Conservation (phyloP, 371 early-diverging fungal species). For the Dichotomocladium elegans region DNA sequence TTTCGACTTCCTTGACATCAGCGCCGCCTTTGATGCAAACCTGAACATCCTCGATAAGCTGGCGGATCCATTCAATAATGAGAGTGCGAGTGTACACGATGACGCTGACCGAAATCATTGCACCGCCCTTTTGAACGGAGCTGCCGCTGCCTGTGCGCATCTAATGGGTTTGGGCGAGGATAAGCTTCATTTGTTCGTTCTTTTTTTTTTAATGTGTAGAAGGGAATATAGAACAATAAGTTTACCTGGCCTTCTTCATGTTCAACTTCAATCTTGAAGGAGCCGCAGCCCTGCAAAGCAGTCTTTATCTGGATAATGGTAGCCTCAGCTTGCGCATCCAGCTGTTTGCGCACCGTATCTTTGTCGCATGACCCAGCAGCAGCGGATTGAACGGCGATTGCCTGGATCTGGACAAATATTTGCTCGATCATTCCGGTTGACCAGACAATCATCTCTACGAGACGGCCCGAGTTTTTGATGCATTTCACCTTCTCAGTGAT, state of each 20-base stretch:
- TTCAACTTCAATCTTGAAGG: not conserved
- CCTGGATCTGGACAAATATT: not conserved
- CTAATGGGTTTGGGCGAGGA: not conserved
- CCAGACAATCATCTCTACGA: not conserved
- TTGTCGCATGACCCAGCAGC: not conserved
- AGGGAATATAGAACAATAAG: too few relatives aligned
- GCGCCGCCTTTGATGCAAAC: not conserved
- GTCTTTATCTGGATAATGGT: not conserved
- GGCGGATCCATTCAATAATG: not conserved
- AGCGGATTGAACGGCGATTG: not conserved
- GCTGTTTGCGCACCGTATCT: not conserved
- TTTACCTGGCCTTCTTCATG: not conserved
- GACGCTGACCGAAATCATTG: not conserved
- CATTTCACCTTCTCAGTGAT: not conserved
- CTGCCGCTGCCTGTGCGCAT: not conserved
- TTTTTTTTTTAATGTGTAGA: not conserved
- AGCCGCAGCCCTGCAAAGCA: not conserved
- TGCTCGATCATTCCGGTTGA: not conserved
- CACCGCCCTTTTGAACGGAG: not conserved
- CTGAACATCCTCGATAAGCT: not conserved
- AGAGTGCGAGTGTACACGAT: not conserved
- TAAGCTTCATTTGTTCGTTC: not conserved
- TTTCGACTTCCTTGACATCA: not conserved
- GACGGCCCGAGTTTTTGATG: too few relatives aligned
- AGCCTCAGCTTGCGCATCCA: not conserved